Base-by-base conservation (phyloP, 805 yeast genomes). In the Zygosaccharomyces siamensis region DNA sequence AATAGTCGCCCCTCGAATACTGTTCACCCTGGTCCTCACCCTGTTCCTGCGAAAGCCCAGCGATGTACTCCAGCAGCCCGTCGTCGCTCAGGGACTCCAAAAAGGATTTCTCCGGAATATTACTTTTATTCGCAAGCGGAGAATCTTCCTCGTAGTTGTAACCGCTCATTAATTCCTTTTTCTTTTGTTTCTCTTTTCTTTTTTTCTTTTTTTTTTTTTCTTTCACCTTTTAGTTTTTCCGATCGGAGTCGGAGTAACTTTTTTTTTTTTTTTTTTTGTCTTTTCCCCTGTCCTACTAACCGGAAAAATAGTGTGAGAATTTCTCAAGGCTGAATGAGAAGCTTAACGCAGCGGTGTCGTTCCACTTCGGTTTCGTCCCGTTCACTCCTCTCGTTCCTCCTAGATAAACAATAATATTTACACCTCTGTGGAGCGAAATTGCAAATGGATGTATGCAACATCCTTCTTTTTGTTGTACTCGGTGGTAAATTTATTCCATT, bases 1-100 rank as follows among this genome's bases (percentile, higher is more conserved):
- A 61, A 37, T 64, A 62, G 14, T 46, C 54, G 10, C 54, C 61
- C 27, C 63, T 51, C 5, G 54, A 48, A 43, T 52, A 53, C 10
- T 45, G 46, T n/a, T 39, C 30, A 20, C 32, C 41, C 14, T 16
- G 12, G 11, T n/a, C 49, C 49, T 18, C 39, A 31, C 27, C 4
- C 18, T 46, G 37, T 24, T 36, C 41, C 41, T 51, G 53, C n/a
- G 58, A 54, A 20, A 56, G 35, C n/a, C 51, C 46, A 10, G 47
- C 44, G 7, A 58, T 51, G 36, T 56, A 56, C 21, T 55, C 55
- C 7, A 58, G 45, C 41, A 58, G 39, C 18, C 55, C 56, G n/a
- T 53, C 58, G 45, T 58, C 62, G 49, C 58, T 54, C 43, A 56
- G 45, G 21, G 46, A 40, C n/a, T 53, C 58, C 39, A 56, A 21